These are phyloP conservation scores for Diaporthe destruens DNA, from an alignment of 2,329 filamentous ascomycete genomes.

Conservation along the genomic window DNA sequence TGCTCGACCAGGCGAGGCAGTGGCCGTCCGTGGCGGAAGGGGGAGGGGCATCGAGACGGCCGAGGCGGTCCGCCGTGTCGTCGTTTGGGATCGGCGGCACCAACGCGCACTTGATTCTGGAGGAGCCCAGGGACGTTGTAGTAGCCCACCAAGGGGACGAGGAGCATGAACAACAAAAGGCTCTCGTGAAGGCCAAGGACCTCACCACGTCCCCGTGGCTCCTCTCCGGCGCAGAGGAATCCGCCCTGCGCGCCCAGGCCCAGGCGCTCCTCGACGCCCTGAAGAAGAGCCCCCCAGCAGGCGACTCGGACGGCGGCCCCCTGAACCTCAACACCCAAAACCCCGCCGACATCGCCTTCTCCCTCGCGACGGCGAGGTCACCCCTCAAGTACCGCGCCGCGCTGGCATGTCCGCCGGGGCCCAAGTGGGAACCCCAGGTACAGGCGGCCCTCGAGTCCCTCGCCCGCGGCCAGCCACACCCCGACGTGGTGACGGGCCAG, in stretches of 20 bases:
- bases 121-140: too few species aligned
- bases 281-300: conserved; percentile 34
- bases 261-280: conserved; percentile 41
- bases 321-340: too few species aligned
- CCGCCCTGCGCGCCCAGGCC: conserved; percentile 44
- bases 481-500: conserved; percentile 12
- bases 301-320: too few species aligned
- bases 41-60: conserved; percentile 31
- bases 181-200: too few species aligned
- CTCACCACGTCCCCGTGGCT: conserved; percentile 44
- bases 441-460: conserved; percentile 43
- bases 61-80: conserved; percentile 59
- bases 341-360: conserved; percentile 47
- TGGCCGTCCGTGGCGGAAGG: conserved; percentile 38
- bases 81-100: conserved; percentile 60
- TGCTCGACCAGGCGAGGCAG: conserved; percentile 36
- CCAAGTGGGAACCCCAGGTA: too few species aligned
- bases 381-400: too few species aligned
- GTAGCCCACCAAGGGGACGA: too few species aligned
- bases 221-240: conserved; percentile 46
- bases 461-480: conserved; percentile 42
- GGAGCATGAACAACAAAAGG: too few species aligned
- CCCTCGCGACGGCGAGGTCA: conserved; percentile 48
- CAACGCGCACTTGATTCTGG: conserved; percentile 57
- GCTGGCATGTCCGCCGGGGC: too few species aligned